These are phyloP conservation scores for Amanita molliuscula DNA, from an alignment of 768 basidiomycete species.

Conservation along the genomic window DNA sequence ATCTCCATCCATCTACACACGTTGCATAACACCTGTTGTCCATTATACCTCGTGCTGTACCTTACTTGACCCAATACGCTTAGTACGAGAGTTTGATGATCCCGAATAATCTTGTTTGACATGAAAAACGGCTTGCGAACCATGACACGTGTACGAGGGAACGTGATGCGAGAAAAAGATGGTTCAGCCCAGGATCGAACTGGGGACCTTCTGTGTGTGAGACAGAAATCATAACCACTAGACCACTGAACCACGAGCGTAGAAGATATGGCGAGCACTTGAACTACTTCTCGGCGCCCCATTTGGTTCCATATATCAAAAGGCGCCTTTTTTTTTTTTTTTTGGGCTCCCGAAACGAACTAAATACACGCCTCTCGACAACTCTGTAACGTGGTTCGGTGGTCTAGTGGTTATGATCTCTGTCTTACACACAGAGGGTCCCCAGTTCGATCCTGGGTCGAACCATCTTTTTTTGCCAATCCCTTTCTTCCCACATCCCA, in stretches of 20 bases:
- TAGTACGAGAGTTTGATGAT: too few species aligned
- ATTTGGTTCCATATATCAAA: too few species aligned
- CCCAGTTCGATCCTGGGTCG: conserved; percentile 14
- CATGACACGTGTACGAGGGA: neutral
- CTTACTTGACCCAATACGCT: neutral
- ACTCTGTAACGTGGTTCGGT: conserved; percentile 9
- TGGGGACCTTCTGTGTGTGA: conserved; percentile 37
- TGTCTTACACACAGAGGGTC: conserved; percentile 26
- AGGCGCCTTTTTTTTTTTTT: too few species aligned
- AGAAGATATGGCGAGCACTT: neutral
- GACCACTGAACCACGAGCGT: conserved; percentile 22
- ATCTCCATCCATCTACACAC: neutral
- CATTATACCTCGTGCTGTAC: neutral
- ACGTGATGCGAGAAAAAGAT: conserved; percentile 12
- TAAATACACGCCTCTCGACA: neutral
- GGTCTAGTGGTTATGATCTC: conserved; percentile 38
- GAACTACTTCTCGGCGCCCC: neutral
- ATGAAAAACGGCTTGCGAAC: too few species aligned
- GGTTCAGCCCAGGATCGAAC: conserved; percentile 35
- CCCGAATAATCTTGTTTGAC: too few species aligned
- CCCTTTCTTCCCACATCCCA: neutral
- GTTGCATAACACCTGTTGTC: neutral
- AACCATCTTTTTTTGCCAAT: conserved; percentile 21
- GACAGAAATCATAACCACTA: conserved; percentile 44
- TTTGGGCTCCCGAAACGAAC: too few species aligned